Evolutionary conservation across 768 basidiomycete genomes (phyloP).

Genomic region (Galerina sulciceps): DNA sequence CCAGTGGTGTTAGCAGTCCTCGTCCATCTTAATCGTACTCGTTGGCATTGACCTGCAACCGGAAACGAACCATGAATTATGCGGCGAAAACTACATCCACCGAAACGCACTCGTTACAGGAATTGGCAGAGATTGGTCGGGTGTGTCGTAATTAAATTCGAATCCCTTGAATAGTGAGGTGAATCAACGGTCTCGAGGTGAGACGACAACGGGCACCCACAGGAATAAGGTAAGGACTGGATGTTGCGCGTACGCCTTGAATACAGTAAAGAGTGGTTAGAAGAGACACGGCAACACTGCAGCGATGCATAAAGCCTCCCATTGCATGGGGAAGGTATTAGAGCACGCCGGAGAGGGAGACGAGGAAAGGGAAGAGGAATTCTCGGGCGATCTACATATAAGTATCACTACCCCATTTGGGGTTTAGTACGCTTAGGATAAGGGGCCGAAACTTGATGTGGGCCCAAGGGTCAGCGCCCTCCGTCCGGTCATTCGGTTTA

Average conservation of each 20-base stretch:
- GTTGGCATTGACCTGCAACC: slow-evolving; percentile 39
- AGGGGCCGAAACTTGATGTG: slow-evolving; percentile 12
- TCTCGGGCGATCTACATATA: background rate
- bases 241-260: slow-evolving; percentile 23
- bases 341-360: slow-evolving; percentile 9
- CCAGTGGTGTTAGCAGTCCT: slow-evolving; percentile 29
- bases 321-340: slow-evolving; percentile 11
- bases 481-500: background rate
- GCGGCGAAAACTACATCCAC: background rate
- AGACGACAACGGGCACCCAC: slow-evolving; percentile 14
- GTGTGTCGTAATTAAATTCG: slow-evolving; percentile 37
- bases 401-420: background rate
- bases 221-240: slow-evolving; percentile 28
- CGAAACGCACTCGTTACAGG: slow-evolving; percentile 34
- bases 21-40: slow-evolving; percentile 39
- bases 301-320: slow-evolving; percentile 11
- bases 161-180: slow-evolving; percentile 32
- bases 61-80: background rate
- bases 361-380: slow-evolving; percentile 3
- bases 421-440: background rate
- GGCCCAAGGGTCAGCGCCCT: background rate
- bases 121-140: slow-evolving; percentile 28
- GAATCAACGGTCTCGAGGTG: background rate
- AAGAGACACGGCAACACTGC: slow-evolving; percentile 6
- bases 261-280: slow-evolving; percentile 13